Percentiles rank a stretch among this genome's conserved stretches.
phyloP scores from a whole-genome alignment of 495 filamentous ascomycete species.

The Gamarada debralockiae region DNA sequence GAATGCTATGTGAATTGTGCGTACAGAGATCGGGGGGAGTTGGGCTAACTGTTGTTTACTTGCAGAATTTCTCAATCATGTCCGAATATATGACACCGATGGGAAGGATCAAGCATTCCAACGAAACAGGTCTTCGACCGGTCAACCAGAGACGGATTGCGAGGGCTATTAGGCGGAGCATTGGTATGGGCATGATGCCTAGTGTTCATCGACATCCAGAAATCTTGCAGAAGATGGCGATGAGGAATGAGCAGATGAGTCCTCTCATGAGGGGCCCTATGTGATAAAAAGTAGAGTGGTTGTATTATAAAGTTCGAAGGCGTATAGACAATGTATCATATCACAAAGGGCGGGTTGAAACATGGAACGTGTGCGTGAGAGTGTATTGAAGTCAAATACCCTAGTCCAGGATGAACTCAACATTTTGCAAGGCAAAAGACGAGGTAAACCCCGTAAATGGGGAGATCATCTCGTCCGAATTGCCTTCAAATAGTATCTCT shows the following conservation, averaged over 20 bases:
- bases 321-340: too few relatives aligned
- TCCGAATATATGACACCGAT: slow-evolving; percentile 80
- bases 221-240: slow-evolving; percentile 48
- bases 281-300: too few relatives aligned
- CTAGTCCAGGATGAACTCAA: too few relatives aligned
- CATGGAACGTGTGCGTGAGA: too few relatives aligned
- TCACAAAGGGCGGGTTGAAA: too few relatives aligned
- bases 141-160: slow-evolving; percentile 91
- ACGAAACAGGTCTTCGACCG: slow-evolving; percentile 72
- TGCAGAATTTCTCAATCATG: slow-evolving; percentile 88
- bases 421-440: too few relatives aligned
- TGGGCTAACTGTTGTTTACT: background rate
- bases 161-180: slow-evolving; percentile 82
- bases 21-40: background rate
- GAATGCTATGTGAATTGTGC: background rate
- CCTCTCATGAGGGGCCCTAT: background rate
- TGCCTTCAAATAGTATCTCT: too few relatives aligned
- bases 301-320: too few relatives aligned
- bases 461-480: too few relatives aligned
- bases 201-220: slow-evolving; percentile 93
- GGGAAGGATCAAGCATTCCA: slow-evolving; percentile 76
- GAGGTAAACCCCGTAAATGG: too few relatives aligned
- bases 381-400: too few relatives aligned
- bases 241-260: background rate
- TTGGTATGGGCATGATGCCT: slow-evolving; percentile 89